Base-by-base conservation (phyloP, 1,284 basidiomycete species). In the Athelia psychrophila region DNA sequence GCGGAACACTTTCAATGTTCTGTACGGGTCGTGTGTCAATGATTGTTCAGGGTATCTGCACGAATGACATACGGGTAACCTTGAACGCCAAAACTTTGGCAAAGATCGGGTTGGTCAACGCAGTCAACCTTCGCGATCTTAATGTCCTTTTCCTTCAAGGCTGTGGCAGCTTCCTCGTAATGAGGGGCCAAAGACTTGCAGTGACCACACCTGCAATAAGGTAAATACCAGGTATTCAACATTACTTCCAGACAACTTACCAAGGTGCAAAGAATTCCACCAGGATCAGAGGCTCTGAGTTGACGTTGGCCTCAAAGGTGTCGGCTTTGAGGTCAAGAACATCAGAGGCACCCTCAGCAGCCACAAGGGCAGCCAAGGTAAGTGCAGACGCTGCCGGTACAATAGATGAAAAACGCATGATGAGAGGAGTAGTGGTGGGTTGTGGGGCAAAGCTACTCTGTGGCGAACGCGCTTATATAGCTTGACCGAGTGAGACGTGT, bases 181-280 rank as follows among this genome's bases (percentile, higher is more conserved):
- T 99, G 86, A 55, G 92, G 93, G 23, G 92, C 93, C 48, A 95
- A 80, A 48, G 91, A 88, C 69, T 95, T 94, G 79, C 93, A 96
- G 76, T 94, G 91, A 44, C 91, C 91, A 62, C 91, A 92, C 88
- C 88, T 90, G 52, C 16, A 19, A 22, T 19, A 10, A 20, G 27
- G 48, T 44, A 45, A 18, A 54, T 24, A 50, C 42, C 19, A 13
- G 22, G 54, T 22, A 42, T 44, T 19, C 5, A 45, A 9, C 48
- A 8, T 1, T 18, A 1, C 5, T 20, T 23, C 38, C 53, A 52
- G 32, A 30, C 32, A 20, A 67, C 71, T 25, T 68, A 92, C 91
- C 91, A 94, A 53, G 93, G 93, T 33, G 93, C 93, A 68, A 91
- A 96, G 84, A 95, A 98, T 79, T 99, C 96, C 61, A 98, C 91